These are phyloP conservation scores for Acer campestre DNA, from an alignment of 345 rosid species.

Conservation along the genomic window DNA sequence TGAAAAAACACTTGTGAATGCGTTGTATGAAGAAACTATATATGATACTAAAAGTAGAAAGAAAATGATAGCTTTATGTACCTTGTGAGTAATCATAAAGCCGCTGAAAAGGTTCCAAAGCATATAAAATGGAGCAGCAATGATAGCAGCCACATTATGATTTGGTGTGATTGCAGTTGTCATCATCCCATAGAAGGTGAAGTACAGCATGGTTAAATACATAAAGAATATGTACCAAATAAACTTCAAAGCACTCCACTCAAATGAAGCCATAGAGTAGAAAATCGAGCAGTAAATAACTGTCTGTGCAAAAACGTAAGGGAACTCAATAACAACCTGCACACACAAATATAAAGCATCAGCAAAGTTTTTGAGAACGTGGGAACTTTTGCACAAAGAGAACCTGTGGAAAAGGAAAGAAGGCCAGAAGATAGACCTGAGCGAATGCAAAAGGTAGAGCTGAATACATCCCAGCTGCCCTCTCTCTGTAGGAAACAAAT, in stretches of 20 bases:
- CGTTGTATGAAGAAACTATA: neutral
- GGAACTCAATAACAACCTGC: constrained; percentile 94
- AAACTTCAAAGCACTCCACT: constrained; percentile 83
- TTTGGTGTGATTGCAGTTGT: constrained; percentile 96
- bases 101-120: constrained; percentile 99
- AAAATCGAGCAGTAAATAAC: constrained; percentile 72
- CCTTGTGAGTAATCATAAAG: constrained; percentile 95
- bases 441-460: constrained; percentile 93
- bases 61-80: constrained; percentile 28
- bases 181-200: constrained; percentile 99
- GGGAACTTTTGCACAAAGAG: neutral
- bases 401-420: neutral
- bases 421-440: constrained; percentile 51
- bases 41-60: neutral
- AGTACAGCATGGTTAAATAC: constrained; percentile 86
- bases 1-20: neutral
- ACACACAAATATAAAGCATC: constrained; percentile 6
- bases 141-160: constrained; percentile 86
- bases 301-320: constrained; percentile 82
- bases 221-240: constrained; percentile 91
- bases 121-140: constrained; percentile 96
- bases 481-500: constrained; percentile 89
- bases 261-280: constrained; percentile 88
- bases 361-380: constrained; percentile 6
- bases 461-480: constrained; percentile 98